A percentile compares a stretch with the other conserved stretches of the same genome.
phyloP scores from a whole-genome alignment of 805 yeast genomes.

The Ogataea neopini region DNA sequence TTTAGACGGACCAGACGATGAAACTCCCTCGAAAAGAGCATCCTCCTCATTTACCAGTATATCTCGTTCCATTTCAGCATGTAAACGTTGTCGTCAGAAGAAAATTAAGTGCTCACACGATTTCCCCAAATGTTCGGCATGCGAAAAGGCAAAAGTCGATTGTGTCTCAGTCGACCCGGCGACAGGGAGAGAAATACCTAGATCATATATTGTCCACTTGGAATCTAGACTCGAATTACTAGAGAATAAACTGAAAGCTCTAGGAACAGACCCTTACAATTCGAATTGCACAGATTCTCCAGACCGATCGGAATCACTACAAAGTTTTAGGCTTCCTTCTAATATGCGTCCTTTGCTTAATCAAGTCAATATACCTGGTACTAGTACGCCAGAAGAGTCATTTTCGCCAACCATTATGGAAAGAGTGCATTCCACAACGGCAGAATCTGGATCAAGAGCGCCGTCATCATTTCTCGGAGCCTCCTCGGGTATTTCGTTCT shows the following conservation, averaged over 20 bases:
- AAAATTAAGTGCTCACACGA: slow-evolving; percentile 68
- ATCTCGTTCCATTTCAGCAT: slow-evolving; percentile 75
- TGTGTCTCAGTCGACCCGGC: slow-evolving; percentile 88
- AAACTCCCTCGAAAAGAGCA: slow-evolving; percentile 12
- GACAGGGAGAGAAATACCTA: slow-evolving; percentile 82
- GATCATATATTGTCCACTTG: slow-evolving; percentile 72
- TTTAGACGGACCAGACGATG: slow-evolving; percentile 2
- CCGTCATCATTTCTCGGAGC: slow-evolving; percentile 47
- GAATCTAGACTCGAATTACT: slow-evolving; percentile 65
- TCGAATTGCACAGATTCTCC: background rate
- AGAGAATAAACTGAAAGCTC: slow-evolving; percentile 47
- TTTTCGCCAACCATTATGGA: slow-evolving; percentile 21
- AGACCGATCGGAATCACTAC: background rate
- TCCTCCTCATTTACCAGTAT: slow-evolving; percentile 39
- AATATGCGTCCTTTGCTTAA: slow-evolving; percentile 5
- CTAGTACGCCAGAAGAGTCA: background rate
- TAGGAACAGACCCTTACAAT: slow-evolving; percentile 33
- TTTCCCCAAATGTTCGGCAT: slow-evolving; percentile 65
- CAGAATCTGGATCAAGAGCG: slow-evolving; percentile 33
- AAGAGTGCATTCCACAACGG: slow-evolving; percentile 30
- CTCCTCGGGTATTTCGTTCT: slow-evolving; percentile 68
- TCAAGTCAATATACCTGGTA: background rate
- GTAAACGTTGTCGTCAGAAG: slow-evolving; percentile 75
- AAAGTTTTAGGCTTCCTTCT: background rate
- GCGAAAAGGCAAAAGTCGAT: slow-evolving; percentile 63